Evolutionary conservation across 164 flowering plant species (phyloP).

Genomic region (Cinnamomum chago): DNA sequence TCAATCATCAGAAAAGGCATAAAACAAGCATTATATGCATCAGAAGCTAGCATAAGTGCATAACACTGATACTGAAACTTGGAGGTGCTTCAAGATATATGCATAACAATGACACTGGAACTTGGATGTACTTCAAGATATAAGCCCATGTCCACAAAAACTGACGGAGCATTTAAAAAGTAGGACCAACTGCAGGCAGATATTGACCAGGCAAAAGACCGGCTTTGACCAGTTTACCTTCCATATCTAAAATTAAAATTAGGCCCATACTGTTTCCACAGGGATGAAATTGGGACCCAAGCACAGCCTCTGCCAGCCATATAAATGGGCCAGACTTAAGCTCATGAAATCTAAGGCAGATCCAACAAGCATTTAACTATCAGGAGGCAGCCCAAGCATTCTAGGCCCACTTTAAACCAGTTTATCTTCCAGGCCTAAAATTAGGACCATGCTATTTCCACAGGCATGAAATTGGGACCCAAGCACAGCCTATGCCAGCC

Average conservation of each 20-base stretch:
- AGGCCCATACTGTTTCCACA: neutral
- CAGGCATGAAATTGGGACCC: neutral
- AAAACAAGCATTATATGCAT: neutral
- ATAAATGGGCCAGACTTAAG: neutral
- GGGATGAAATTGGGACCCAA: neutral
- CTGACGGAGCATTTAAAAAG: neutral
- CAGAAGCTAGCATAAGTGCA: neutral
- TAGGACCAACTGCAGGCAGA: neutral
- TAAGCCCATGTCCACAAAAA: neutral
- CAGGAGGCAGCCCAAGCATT: neutral
- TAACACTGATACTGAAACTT: neutral
- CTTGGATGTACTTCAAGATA: no score
- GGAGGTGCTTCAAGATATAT: neutral
- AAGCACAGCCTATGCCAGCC: neutral
- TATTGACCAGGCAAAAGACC: no score
- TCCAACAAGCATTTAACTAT: neutral
- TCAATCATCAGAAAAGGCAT: neutral
- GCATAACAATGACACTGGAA: neutral
- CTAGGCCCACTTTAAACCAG: neutral
- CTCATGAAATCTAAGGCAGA: neutral
- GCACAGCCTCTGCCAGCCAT: neutral
- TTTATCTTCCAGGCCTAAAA: neutral
- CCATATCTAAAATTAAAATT: no score
- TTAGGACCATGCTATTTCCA: neutral
- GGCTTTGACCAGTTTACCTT: neutral